Evolutionary conservation across 129 eudicot species (phyloP).

Genomic region (Daucus carota): DNA sequence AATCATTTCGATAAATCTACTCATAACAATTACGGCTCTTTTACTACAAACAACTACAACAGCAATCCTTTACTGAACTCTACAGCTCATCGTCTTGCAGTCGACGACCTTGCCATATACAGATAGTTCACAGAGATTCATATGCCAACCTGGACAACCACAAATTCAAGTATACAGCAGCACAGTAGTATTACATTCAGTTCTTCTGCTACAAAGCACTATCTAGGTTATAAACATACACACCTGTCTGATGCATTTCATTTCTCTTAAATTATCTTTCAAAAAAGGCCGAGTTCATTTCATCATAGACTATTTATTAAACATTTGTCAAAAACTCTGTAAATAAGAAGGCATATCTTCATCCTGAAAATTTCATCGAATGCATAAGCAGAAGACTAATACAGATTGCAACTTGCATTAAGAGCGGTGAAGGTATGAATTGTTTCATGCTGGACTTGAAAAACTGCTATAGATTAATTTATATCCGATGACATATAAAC

Average conservation of each 20-base stretch:
- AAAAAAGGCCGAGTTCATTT: background rate
- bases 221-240: no score
- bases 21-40: no score
- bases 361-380: background rate
- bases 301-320: background rate
- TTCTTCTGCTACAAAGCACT: no score
- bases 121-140: no score
- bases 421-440: background rate
- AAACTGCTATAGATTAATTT: background rate
- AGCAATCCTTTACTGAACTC: no score
- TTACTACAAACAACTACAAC: no score
- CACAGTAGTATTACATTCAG: no score
- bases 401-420: background rate
- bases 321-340: slow-evolving; percentile 29
- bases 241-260: background rate
- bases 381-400: background rate
- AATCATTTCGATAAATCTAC: no score
- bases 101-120: no score
- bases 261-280: background rate
- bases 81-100: no score
- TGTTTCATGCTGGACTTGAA: background rate
- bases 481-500: background rate
- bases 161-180: no score
- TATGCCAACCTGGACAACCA: no score
- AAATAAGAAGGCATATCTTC: background rate